A percentile compares a stretch with the other conserved stretches of the same genome.
phyloP scores from a whole-genome alignment of 2,329 filamentous ascomycete genomes.

The Pestalotiopsis sp. region DNA sequence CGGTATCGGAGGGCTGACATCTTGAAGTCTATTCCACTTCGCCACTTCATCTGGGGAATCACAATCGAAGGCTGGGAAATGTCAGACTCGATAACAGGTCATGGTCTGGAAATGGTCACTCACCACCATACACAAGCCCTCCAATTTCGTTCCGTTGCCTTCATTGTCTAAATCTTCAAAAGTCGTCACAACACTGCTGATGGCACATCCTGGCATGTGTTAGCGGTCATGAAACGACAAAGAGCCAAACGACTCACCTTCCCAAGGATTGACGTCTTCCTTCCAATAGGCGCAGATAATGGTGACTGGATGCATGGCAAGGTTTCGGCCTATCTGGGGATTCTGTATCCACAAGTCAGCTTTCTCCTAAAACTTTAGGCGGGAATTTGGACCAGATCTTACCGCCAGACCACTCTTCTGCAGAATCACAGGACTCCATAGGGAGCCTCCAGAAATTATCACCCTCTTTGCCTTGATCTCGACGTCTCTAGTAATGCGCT shows the following conservation, averaged over 20 bases:
- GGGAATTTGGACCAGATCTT: slow-evolving; percentile 19
- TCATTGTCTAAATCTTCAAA: slow-evolving; percentile 78
- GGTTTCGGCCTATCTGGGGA: slow-evolving; percentile 75
- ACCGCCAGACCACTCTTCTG: slow-evolving; percentile 74
- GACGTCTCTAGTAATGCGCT: slow-evolving; percentile 59
- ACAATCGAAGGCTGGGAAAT: slow-evolving; percentile 59
- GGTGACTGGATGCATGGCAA: slow-evolving; percentile 78
- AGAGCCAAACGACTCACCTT: slow-evolving; percentile 38
- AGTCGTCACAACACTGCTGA: slow-evolving; percentile 74
- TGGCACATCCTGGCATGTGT: slow-evolving; percentile 61
- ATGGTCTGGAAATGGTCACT: slow-evolving; percentile 23
- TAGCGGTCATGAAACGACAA: slow-evolving; percentile 1
- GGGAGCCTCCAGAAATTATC: slow-evolving; percentile 71
- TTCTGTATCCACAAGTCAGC: slow-evolving; percentile 52
- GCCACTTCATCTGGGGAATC: slow-evolving; percentile 66
- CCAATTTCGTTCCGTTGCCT: slow-evolving; percentile 80
- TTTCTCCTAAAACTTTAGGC: too few species aligned
- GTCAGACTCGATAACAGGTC: not conserved
- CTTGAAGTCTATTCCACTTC: slow-evolving; percentile 69
- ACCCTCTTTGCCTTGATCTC: slow-evolving; percentile 77
- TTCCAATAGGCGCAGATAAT: slow-evolving; percentile 62
- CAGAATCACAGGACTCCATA: slow-evolving; percentile 77
- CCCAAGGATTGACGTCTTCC: slow-evolving; percentile 69
- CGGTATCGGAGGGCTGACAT: slow-evolving; percentile 67
- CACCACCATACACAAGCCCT: slow-evolving; percentile 71